phyloP scores from a whole-genome alignment of 345 rosid species.

The Sisymbrium altissimum region DNA sequence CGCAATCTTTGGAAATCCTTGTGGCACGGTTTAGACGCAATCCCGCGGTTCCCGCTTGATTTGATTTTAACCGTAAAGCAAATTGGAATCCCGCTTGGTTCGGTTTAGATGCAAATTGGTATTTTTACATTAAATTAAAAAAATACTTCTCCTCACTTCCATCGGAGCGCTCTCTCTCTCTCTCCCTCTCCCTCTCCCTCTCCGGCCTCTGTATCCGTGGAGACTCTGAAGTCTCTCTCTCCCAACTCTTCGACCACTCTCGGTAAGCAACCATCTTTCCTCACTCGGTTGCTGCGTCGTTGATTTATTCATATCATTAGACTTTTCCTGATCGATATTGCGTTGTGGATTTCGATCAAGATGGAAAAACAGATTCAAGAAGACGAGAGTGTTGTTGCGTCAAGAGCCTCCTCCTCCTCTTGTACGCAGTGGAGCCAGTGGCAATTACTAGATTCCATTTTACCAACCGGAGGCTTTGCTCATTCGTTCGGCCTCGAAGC shows the following conservation, averaged over 20 bases:
- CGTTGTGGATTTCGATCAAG: too few species aligned
- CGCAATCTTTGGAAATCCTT: neutral
- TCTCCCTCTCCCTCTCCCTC: too few species aligned
- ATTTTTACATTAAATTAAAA: too few species aligned
- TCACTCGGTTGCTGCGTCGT: too few species aligned
- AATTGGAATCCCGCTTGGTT: too few species aligned
- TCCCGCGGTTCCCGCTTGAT: too few species aligned
- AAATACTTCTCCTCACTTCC: neutral
- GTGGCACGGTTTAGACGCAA: too few species aligned
- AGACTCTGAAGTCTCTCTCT: neutral
- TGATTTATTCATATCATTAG: too few species aligned
- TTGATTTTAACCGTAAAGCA: too few species aligned
- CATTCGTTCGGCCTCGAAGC: constrained; percentile 90
- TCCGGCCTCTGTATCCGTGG: neutral
- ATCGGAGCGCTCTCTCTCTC: neutral
- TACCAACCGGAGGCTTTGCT: constrained; percentile 91
- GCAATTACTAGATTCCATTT: constrained; percentile 87
- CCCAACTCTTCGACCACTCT: neutral
- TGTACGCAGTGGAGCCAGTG: constrained; percentile 74
- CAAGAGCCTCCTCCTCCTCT: too few species aligned
- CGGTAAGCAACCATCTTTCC: neutral
- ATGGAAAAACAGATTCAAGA: neutral
- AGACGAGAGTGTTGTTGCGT: neutral
- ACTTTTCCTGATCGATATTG: too few species aligned
- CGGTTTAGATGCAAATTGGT: too few species aligned